Percentiles rank a stretch among this genome's conserved stretches.
phyloP scores from a whole-genome alignment of 495 filamentous ascomycete genomes.

The Penicillium silybi region DNA sequence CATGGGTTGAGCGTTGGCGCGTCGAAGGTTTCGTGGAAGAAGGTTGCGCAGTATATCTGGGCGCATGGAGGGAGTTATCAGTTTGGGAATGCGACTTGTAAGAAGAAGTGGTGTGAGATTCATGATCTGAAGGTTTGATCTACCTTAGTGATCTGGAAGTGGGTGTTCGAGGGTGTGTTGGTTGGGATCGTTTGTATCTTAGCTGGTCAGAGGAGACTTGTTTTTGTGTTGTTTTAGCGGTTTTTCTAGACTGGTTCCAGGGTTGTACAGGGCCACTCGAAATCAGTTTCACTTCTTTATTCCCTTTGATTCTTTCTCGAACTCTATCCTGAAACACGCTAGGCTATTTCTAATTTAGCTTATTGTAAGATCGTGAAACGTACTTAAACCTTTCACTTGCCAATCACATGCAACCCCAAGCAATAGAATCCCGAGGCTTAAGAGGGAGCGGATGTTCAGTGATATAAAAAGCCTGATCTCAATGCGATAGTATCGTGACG shows the following conservation, averaged over 20 bases:
- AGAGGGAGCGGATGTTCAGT: neutral
- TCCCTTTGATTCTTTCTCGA: neutral
- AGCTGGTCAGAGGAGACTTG: neutral
- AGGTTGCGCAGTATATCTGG: slow-evolving; percentile 68
- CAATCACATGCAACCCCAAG: slow-evolving; percentile 8
- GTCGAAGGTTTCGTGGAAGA: slow-evolving; percentile 75
- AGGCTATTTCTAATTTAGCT: too few relatives aligned
- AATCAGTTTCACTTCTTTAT: too few relatives aligned
- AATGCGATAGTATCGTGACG: neutral
- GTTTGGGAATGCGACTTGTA: slow-evolving; percentile 84
- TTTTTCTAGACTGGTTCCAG: neutral
- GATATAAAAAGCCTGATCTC: neutral
- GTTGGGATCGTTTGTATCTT: neutral
- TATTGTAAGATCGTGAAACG: too few relatives aligned
- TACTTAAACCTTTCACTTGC: too few relatives aligned
- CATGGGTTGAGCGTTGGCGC: slow-evolving; percentile 1
- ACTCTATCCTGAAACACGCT: neutral
- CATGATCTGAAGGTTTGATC: slow-evolving; percentile 12
- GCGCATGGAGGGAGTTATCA: slow-evolving; percentile 70
- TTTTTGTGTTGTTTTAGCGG: too few relatives aligned
- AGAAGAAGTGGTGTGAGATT: slow-evolving; percentile 66
- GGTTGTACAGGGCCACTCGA: neutral
- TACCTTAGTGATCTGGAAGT: too few relatives aligned
- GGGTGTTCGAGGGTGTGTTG: too few relatives aligned
- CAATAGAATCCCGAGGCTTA: slow-evolving; percentile 7